A percentile compares a stretch with the other conserved stretches of the same genome.
Evolutionary conservation across 768 basidiomycete genomes (phyloP).

Genomic region (Leucosporidium scottii): DNA sequence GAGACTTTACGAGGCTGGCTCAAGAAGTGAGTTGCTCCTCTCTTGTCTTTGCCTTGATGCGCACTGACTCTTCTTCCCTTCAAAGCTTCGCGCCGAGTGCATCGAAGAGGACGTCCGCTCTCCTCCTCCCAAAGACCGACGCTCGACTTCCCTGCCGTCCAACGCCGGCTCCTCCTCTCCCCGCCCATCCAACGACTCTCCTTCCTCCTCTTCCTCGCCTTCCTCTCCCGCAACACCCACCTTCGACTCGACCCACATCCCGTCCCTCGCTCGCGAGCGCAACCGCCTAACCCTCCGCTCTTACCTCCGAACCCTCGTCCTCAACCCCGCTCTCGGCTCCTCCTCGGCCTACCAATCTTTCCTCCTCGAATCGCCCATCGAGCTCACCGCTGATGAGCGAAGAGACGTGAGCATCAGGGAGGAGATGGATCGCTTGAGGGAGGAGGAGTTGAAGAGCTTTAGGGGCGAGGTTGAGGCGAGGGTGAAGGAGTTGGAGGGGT

Average conservation of each 20-base stretch:
- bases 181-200: conserved; percentile 5
- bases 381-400: conserved; percentile 61
- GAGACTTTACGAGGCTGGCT: conserved; percentile 84
- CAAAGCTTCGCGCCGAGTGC: conserved; percentile 75
- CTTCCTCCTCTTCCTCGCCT: conserved; percentile 11
- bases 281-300: conserved; percentile 88
- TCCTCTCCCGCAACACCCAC: conserved; percentile 7
- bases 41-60: background rate
- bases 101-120: conserved; percentile 70
- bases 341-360: conserved; percentile 82
- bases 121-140: conserved; percentile 82
- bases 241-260: conserved; percentile 16
- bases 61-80: conserved; percentile 5
- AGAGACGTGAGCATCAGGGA: conserved; percentile 73
- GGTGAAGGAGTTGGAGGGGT: conserved; percentile 75
- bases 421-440: conserved; percentile 77
- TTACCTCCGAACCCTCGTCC: conserved; percentile 75
- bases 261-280: conserved; percentile 64
- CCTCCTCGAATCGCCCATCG: conserved; percentile 67
- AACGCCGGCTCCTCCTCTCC: conserved; percentile 11
- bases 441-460: conserved; percentile 79
- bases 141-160: conserved; percentile 33
- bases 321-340: conserved; percentile 64
- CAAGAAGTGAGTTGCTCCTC: conserved; percentile 59
- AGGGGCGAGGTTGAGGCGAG: conserved; percentile 74